Percentiles rank a stretch among this genome's conserved stretches.
These are phyloP conservation scores for Sordaria brevicollis DNA, from an alignment of 495 filamentous ascomycete species.

Conservation along the genomic window DNA sequence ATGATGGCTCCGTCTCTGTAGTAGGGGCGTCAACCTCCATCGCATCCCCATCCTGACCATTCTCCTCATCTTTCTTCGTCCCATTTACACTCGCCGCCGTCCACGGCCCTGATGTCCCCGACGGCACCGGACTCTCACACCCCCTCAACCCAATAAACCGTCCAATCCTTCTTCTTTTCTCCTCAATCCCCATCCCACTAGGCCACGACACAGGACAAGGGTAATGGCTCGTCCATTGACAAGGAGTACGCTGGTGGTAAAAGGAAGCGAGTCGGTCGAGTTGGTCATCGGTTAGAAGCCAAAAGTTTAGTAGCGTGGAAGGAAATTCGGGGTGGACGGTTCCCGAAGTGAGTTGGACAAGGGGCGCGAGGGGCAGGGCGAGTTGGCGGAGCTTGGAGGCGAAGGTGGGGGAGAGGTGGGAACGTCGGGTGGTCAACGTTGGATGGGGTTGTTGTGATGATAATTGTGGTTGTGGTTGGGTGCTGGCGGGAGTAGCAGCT, in stretches of 20 bases:
- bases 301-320: constrained; percentile 53
- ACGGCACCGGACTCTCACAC: constrained; percentile 41
- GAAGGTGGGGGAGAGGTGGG: constrained; percentile 27
- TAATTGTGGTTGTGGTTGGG: background rate
- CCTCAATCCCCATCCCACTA: constrained; percentile 34
- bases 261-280: constrained; percentile 63
- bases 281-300: constrained; percentile 60
- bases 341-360: constrained; percentile 50
- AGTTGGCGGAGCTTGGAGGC: constrained; percentile 32
- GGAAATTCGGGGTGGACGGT: constrained; percentile 57
- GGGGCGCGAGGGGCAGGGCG: constrained; percentile 43
- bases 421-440: constrained; percentile 18
- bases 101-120: constrained; percentile 17
- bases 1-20: no score
- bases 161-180: constrained; percentile 53
- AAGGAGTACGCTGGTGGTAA: constrained; percentile 62
- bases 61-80: constrained; percentile 24
- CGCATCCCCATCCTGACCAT: constrained; percentile 19
- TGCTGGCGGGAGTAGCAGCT: background rate
- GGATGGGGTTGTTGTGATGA: background rate
- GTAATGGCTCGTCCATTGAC: constrained; percentile 46
- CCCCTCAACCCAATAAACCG: constrained; percentile 56
- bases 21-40: constrained; percentile 26
- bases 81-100: constrained; percentile 21
- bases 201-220: constrained; percentile 44